A percentile compares a stretch with the other conserved stretches of the same genome.
These are phyloP conservation scores for Puccinia novopanici DNA, from an alignment of 1,284 basidiomycete genomes.

Conservation along the genomic window DNA sequence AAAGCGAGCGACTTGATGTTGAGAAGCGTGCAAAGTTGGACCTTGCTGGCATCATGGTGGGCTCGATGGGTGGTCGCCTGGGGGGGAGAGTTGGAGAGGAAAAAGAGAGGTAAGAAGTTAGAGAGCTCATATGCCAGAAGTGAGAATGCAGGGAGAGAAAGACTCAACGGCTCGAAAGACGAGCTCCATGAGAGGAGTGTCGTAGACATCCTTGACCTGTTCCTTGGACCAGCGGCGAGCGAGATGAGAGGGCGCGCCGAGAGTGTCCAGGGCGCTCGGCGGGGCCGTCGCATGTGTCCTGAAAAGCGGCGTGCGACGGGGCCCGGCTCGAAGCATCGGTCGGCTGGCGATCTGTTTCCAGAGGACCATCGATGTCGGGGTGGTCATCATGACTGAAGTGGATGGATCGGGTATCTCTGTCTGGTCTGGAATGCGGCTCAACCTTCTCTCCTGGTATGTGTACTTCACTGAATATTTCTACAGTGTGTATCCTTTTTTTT, in stretches of 20 bases:
- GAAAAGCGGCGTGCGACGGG: background rate
- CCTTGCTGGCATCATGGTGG: slow-evolving; percentile 81
- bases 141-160: background rate
- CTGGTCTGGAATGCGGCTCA: too few relatives aligned
- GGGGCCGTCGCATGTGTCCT: slow-evolving; percentile 34
- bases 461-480: too few relatives aligned
- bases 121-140: background rate
- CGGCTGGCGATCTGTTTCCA: slow-evolving; percentile 3
- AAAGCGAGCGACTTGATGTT: slow-evolving; percentile 78
- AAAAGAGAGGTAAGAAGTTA: background rate
- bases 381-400: background rate
- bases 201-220: slow-evolving; percentile 75
- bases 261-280: slow-evolving; percentile 15
- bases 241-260: slow-evolving; percentile 14
- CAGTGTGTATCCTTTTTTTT: too few relatives aligned
- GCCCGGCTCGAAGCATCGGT: background rate
- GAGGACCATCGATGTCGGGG: background rate
- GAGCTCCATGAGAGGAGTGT: slow-evolving; percentile 78
- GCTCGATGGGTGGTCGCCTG: slow-evolving; percentile 72
- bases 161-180: slow-evolving; percentile 74
- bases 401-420: too few relatives aligned
- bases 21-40: slow-evolving; percentile 96
- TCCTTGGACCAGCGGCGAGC: slow-evolving; percentile 65
- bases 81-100: background rate
- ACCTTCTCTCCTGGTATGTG: too few relatives aligned